Percentiles rank a stretch among this genome's conserved stretches.
phyloP scores from a whole-genome alignment of 345 rosid genomes.

The Populus davidiana region DNA sequence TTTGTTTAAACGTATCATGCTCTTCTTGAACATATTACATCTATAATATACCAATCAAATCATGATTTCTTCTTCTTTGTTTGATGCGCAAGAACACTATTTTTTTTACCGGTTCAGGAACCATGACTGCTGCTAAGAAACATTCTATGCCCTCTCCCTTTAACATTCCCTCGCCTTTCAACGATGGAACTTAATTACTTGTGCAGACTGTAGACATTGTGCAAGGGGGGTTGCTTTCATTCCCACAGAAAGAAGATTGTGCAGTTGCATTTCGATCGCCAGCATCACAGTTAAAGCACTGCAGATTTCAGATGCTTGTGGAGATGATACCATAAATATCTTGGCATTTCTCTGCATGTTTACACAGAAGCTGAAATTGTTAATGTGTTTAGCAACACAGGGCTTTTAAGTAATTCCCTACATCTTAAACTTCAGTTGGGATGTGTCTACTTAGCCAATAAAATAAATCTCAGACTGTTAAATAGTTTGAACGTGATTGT shows the following conservation, averaged over 20 bases:
- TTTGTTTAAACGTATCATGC: no score
- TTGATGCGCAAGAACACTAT: not conserved
- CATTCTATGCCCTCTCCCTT: not conserved
- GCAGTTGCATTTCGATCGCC: not conserved
- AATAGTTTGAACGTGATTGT: no score
- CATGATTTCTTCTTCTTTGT: no score
- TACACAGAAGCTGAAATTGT: no score
- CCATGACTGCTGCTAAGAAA: not conserved
- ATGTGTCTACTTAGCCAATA: not conserved
- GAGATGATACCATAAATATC: not conserved
- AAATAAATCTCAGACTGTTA: no score
- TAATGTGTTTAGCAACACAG: no score
- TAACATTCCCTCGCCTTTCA: not conserved
- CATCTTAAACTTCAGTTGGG: not conserved
- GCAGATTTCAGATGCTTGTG: not conserved
- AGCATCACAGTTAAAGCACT: not conserved
- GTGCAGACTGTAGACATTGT: not conserved
- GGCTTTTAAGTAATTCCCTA: no score
- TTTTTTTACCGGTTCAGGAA: not conserved
- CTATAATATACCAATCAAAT: no score
- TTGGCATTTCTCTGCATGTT: no score
- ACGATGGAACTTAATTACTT: no score
- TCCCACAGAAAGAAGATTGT: not conserved
- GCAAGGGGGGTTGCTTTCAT: not conserved
- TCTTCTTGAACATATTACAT: no score